Conservation (phyloP, 148 eudicot genomes). For the Chenopodium quinoa region DNA sequence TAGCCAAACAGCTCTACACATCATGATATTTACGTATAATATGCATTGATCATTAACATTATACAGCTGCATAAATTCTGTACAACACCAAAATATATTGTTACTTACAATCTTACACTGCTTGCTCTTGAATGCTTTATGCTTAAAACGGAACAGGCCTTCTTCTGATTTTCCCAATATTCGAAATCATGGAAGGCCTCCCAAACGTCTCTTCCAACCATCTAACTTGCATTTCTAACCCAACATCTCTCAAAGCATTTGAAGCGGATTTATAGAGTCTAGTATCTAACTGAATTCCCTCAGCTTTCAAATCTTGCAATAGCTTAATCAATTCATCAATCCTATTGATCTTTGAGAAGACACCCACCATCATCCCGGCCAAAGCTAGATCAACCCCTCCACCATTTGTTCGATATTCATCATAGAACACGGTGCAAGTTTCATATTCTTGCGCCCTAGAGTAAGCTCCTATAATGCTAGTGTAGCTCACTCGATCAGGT, state of each 20-base stretch:
- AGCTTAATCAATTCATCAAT: constrained; percentile 72
- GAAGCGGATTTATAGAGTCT: constrained; percentile 73
- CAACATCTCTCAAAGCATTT: constrained; percentile 81
- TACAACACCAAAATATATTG: constrained; percentile 18
- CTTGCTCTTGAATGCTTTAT: background rate
- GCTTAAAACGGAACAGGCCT: background rate
- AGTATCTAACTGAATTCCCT: constrained; percentile 60
- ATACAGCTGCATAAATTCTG: constrained; percentile 22
- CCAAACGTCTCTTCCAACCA: constrained; percentile 63
- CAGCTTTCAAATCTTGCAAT: constrained; percentile 61
- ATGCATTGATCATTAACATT: constrained; percentile 23
- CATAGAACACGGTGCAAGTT: constrained; percentile 44
- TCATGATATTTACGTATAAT: background rate
- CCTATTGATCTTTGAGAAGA: constrained; percentile 65
- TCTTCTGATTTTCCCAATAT: constrained; percentile 8
- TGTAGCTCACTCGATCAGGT: constrained; percentile 75
- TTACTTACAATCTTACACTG: constrained; percentile 3
- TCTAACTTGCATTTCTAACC: constrained; percentile 56
- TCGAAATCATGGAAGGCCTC: background rate
- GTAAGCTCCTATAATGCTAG: constrained; percentile 72
- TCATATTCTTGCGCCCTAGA: constrained; percentile 62
- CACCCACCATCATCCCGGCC: constrained; percentile 91
- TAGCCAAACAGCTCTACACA: background rate
- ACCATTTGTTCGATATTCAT: constrained; percentile 64
- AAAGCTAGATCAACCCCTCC: constrained; percentile 67